phyloP scores from a whole-genome alignment of 1,284 basidiomycete genomes.

The Boletus sp. region DNA sequence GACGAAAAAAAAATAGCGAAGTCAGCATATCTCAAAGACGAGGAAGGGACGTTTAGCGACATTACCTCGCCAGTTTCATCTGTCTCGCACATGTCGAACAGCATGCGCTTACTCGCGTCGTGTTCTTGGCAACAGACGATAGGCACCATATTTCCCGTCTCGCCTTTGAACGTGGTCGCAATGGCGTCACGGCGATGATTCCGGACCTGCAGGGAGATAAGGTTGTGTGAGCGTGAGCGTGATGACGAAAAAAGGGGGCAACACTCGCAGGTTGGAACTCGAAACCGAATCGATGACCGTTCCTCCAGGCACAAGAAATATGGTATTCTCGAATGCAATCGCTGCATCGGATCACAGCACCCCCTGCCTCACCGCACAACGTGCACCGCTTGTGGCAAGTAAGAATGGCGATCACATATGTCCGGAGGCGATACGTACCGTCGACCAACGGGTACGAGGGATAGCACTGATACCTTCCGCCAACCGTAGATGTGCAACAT shows the following conservation, averaged over 20 bases:
- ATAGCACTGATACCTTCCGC: slow-evolving; percentile 88
- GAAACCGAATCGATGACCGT: slow-evolving; percentile 83
- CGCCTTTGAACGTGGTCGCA: slow-evolving; percentile 81
- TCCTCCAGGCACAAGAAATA: slow-evolving; percentile 84
- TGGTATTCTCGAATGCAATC: slow-evolving; percentile 84
- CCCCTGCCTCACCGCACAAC: slow-evolving; percentile 64
- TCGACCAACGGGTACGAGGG: slow-evolving; percentile 57
- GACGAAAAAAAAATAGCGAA: background rate
- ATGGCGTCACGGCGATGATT: slow-evolving; percentile 62
- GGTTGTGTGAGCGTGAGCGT: slow-evolving; percentile 1
- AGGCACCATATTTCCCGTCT: slow-evolving; percentile 78
- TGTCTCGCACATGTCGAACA: slow-evolving; percentile 81
- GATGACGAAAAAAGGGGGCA: background rate
- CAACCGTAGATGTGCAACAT: slow-evolving; percentile 63
- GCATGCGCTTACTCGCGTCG: slow-evolving; percentile 57
- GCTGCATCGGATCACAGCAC: slow-evolving; percentile 79
- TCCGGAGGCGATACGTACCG: slow-evolving; percentile 41
- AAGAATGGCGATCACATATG: background rate
- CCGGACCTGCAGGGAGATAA: slow-evolving; percentile 58
- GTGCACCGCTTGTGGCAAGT: slow-evolving; percentile 47
- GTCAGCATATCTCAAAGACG: slow-evolving; percentile 6
- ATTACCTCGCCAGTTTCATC: slow-evolving; percentile 76
- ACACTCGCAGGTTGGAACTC: slow-evolving; percentile 75
- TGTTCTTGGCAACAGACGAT: slow-evolving; percentile 84
- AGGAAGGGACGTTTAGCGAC: background rate